phyloP scores from a whole-genome alignment of 2,329 filamentous ascomycete species.

The Xylaria hypoxylon region DNA sequence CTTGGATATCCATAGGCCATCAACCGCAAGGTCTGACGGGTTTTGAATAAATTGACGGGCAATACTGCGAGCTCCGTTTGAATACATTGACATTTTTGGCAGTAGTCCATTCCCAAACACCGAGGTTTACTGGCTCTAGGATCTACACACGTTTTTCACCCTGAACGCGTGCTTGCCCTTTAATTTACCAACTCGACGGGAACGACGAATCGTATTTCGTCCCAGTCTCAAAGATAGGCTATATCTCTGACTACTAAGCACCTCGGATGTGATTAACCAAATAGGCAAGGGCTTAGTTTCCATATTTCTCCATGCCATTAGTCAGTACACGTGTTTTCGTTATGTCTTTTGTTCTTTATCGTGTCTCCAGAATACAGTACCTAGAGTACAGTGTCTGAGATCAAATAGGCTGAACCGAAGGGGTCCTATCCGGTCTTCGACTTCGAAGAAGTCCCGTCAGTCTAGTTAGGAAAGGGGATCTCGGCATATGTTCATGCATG shows the following conservation, averaged over 20 bases:
- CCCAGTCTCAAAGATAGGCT: slow-evolving; percentile 1
- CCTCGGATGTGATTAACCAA: slow-evolving; percentile 10
- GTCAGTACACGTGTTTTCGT: background rate
- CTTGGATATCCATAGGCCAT: background rate
- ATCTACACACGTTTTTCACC: background rate
- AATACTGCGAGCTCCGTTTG: background rate
- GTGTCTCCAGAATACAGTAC: background rate
- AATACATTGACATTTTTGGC: background rate
- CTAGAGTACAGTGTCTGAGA: background rate
- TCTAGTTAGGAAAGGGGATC: slow-evolving; percentile 23
- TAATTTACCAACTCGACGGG: slow-evolving; percentile 1
- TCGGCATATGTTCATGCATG: slow-evolving; percentile 37
- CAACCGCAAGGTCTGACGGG: background rate
- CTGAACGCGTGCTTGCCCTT: background rate
- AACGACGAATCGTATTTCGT: slow-evolving; percentile 2
- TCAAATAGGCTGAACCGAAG: slow-evolving; percentile 4
- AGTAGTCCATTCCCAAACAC: background rate
- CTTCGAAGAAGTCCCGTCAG: background rate
- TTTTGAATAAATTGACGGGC: background rate
- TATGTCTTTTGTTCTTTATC: background rate
- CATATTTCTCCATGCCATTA: background rate
- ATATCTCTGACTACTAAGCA: background rate
- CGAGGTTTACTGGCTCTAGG: background rate
- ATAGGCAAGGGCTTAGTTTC: background rate
- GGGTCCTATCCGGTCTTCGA: background rate